Conservation (phyloP, 2,329 filamentous ascomycete species). For the Stachybotrys elegans region DNA sequence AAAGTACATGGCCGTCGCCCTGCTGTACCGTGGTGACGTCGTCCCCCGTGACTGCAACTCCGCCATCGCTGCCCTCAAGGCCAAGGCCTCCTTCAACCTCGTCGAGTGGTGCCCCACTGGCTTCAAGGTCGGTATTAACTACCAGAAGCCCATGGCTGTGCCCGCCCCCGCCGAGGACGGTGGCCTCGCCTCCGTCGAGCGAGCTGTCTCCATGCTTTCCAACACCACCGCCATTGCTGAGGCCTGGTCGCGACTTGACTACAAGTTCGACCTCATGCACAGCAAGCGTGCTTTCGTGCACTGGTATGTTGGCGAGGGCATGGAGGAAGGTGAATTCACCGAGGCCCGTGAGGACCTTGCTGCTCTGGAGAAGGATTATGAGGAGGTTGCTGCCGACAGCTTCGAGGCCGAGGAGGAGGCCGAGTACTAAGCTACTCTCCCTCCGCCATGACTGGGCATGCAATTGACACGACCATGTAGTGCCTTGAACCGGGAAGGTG, state of each 20-base stretch:
- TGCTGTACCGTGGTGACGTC: slow-evolving; percentile 67
- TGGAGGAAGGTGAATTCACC: slow-evolving; percentile 88
- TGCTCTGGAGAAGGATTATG: slow-evolving; percentile 81
- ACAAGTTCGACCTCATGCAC: slow-evolving; percentile 77
- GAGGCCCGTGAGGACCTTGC: slow-evolving; percentile 83
- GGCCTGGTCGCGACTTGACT: slow-evolving; percentile 66
- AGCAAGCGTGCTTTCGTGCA: slow-evolving; percentile 72
- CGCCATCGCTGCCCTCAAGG: slow-evolving; percentile 63
- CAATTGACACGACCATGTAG: no score
- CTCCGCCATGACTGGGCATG: no score
- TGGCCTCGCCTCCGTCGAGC: slow-evolving; percentile 57
- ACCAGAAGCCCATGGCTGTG: slow-evolving; percentile 61
- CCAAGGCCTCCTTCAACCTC: slow-evolving; percentile 67
- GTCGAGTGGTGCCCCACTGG: slow-evolving; percentile 73
- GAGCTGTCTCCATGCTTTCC: slow-evolving; percentile 66
- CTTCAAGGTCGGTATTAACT: slow-evolving; percentile 74
- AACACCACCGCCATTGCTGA: slow-evolving; percentile 72
- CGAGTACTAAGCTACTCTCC: slow-evolving; percentile 75
- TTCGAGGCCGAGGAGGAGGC: slow-evolving; percentile 56
- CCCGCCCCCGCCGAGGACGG: slow-evolving; percentile 49
- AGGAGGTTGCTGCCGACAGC: slow-evolving; percentile 76
- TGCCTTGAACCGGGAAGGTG: no score
- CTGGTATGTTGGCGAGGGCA: slow-evolving; percentile 83
- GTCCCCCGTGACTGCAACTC: slow-evolving; percentile 65
- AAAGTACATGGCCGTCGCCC: slow-evolving; percentile 72